Percentiles rank a stretch among this genome's conserved stretches.
These are phyloP conservation scores for Piper betle DNA, from an alignment of 164 flowering plant species.

Conservation along the genomic window DNA sequence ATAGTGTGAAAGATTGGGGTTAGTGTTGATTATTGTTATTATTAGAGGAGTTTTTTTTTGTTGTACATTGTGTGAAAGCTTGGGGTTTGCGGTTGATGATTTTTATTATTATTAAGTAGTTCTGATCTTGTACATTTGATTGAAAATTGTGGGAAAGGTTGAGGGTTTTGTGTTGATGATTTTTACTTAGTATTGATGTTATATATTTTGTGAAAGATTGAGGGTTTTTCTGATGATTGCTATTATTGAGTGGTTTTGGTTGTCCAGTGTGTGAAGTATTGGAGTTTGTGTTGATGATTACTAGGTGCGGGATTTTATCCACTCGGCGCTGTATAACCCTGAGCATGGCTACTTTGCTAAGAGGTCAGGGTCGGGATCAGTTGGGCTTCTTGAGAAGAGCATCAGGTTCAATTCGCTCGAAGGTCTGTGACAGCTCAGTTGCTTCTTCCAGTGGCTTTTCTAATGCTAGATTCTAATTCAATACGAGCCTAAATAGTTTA, in stretches of 20 bases:
- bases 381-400: conserved; percentile 67
- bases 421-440: conserved; percentile 23
- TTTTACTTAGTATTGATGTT: background rate
- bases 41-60: background rate
- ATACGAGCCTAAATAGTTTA: background rate
- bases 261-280: background rate
- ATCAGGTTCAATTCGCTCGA: conserved; percentile 71
- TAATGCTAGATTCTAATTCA: background rate
- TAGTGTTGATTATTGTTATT: background rate
- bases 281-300: background rate
- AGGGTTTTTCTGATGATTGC: background rate
- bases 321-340: conserved; percentile 66
- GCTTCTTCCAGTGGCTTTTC: background rate
- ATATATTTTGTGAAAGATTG: background rate
- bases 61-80: too few relatives aligned
- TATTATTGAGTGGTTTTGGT: too few relatives aligned
- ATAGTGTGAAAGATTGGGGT: background rate
- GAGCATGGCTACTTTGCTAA: conserved; percentile 80
- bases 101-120: too few relatives aligned
- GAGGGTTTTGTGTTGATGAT: too few relatives aligned
- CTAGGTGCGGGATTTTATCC: conserved; percentile 88
- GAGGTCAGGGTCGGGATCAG: conserved; percentile 56
- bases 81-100: background rate
- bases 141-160: too few relatives aligned
- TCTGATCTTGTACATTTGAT: too few relatives aligned